Evolutionary conservation across 768 basidiomycete genomes (phyloP), one percentile per base, ranked within the genome.

Genomic region (Kwoniella sp.): DNA sequence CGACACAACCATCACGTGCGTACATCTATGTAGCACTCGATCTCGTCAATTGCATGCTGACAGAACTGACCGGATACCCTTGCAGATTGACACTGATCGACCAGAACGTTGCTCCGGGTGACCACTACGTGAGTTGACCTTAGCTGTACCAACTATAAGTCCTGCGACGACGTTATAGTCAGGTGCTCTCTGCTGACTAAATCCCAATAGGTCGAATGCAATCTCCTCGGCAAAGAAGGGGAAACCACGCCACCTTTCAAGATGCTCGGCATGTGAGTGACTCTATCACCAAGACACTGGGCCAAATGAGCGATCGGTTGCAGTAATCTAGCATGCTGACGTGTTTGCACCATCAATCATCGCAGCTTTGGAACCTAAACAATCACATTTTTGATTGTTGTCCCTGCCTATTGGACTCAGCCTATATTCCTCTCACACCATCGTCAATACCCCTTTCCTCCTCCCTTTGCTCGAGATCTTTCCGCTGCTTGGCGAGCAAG

Each of bases 71-170:
- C 26, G 24, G 36, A 8, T 36, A 8, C 7, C 48, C 22, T 22
- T 10, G 54, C 70, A 93, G 92, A 59, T 81, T 97, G 66, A 85
- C 85, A 62, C 83, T 93, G 46, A 97, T 98, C 70, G 96, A 99
- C 79, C 86, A 85, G 58, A 85, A 81, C 65, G 96, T 99, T 26
- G 77, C 87, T 22, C 83, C 86, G 25, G 95, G 96, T 0, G 88
- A 90, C 48, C 96, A 99, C 79, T 98, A 85, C 78, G 90, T 79
- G 58, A 55, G 72, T 70, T 27, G 24, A 13, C 53, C 17, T 56
- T 46, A 12, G 5, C 1, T 57, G 2, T 17, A 19, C 24, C 12
- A n/a, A n/a, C n/a, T n/a, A n/a, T n/a, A n/a, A n/a, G n/a, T n/a
- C n/a, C n/a, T n/a, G n/a, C n/a, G n/a, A n/a, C n/a, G n/a, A n/a